A percentile compares a stretch with the other conserved stretches of the same genome.
Evolutionary conservation across 306 rosid genomes (phyloP).

Genomic region (Cyamopsis tetragonoloba): DNA sequence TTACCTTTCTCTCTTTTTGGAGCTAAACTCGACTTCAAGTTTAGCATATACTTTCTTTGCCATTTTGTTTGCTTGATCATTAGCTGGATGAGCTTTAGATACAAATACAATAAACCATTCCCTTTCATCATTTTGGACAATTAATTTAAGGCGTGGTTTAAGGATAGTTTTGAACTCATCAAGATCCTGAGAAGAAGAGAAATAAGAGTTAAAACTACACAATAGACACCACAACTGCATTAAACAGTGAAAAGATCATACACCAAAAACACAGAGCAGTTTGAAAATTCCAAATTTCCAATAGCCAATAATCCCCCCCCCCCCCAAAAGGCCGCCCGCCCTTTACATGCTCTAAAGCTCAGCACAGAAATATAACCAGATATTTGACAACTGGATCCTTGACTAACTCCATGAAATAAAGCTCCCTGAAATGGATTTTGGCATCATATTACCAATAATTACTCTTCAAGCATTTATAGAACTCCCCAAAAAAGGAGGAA

Average conservation of each 20-base stretch:
- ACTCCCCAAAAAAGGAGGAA: neutral
- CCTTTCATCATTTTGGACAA: conserved; percentile 95
- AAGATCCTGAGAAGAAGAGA: conserved; percentile 65
- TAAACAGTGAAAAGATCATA: conserved; percentile 5
- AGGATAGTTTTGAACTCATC: conserved; percentile 98
- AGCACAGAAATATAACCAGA: neutral
- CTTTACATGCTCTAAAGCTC: neutral
- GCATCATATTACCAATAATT: conserved; percentile 18
- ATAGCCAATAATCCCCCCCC: neutral
- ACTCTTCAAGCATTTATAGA: neutral
- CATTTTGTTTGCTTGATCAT: conserved; percentile 80
- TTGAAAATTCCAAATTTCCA: conserved; percentile 20
- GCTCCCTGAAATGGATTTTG: conserved; percentile 7
- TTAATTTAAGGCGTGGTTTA: conserved; percentile 92
- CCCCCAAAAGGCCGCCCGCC: neutral
- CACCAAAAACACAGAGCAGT: conserved; percentile 2
- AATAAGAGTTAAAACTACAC: conserved; percentile 19
- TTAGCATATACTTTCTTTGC: conserved; percentile 90
- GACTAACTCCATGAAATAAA: neutral
- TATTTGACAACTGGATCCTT: neutral
- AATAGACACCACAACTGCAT: conserved; percentile 20
- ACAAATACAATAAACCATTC: conserved; percentile 97
- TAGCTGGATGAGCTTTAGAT: conserved; percentile 83
- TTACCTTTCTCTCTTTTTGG: conserved; percentile 96
- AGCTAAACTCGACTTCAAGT: conserved; percentile 90